phyloP scores from a whole-genome alignment of 176 grass and related monocot species.

The Hordeum marinum region DNA sequence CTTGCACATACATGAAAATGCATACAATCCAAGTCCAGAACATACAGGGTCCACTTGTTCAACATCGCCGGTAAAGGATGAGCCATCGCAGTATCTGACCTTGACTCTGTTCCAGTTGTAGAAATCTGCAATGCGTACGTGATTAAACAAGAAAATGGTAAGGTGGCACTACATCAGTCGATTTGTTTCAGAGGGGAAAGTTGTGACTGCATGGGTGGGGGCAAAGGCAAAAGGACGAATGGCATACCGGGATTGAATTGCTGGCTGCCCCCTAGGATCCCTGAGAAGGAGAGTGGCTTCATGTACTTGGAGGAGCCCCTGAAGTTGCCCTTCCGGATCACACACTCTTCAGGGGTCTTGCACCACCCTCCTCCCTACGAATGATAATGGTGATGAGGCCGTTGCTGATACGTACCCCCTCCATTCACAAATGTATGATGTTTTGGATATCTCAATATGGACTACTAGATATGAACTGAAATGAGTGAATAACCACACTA shows the following conservation, averaged over 20 bases:
- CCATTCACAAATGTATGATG: no score
- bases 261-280: conserved; percentile 45
- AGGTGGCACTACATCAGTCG: background rate
- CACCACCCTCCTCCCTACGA: conserved; percentile 65
- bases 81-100: conserved; percentile 80
- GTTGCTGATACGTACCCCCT: no score
- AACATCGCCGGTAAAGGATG: conserved; percentile 78
- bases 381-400: no score
- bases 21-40: background rate
- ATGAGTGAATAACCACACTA: no score
- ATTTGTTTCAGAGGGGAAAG: background rate
- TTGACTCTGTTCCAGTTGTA: conserved; percentile 87
- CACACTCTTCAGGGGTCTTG: conserved; percentile 57
- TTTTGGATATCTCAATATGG: no score
- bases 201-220: background rate
- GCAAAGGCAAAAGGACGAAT: background rate
- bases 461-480: no score
- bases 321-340: conserved; percentile 55
- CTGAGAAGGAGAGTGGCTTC: conserved; percentile 65
- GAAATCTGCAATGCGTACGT: conserved; percentile 42
- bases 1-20: background rate
- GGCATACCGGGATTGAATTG: conserved; percentile 56
- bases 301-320: conserved; percentile 79
- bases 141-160: background rate
- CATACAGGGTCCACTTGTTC: conserved; percentile 40